These are phyloP conservation scores for Starmerella powellii DNA, from an alignment of 805 yeast genomes.

Conservation along the genomic window DNA sequence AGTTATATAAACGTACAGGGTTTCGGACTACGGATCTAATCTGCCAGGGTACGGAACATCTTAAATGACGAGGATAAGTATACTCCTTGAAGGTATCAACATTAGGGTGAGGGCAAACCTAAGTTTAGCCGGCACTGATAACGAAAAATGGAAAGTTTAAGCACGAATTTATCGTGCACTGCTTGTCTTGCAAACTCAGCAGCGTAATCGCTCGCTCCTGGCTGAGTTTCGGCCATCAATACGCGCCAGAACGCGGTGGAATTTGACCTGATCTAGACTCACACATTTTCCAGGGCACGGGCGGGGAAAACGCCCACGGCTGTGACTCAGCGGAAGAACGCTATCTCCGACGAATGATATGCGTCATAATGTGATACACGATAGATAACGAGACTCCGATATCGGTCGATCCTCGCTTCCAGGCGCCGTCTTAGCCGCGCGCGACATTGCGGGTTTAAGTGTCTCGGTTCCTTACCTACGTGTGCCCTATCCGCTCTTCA, in stretches of 20 bases:
- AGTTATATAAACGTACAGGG: not conserved
- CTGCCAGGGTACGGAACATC: constrained; percentile 1
- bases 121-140: not conserved
- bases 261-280: no score
- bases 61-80: not conserved
- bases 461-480: no score
- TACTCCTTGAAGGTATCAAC: not conserved
- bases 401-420: not conserved
- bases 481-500: no score
- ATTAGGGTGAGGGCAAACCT: constrained; percentile 1
- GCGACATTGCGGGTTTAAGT: no score
- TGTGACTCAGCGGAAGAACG: not conserved
- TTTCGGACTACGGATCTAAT: not conserved
- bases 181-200: no score
- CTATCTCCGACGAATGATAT: constrained; percentile 1
- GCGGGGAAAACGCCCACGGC: not conserved
- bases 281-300: no score
- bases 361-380: not conserved
- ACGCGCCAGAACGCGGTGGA: no score
- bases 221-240: no score
- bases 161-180: no score
- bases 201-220: no score
- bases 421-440: no score
- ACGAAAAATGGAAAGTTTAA: not conserved
- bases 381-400: not conserved